Evolutionary conservation across 257 asterid species (phyloP).

Genomic region (Solanum appendiculatum): DNA sequence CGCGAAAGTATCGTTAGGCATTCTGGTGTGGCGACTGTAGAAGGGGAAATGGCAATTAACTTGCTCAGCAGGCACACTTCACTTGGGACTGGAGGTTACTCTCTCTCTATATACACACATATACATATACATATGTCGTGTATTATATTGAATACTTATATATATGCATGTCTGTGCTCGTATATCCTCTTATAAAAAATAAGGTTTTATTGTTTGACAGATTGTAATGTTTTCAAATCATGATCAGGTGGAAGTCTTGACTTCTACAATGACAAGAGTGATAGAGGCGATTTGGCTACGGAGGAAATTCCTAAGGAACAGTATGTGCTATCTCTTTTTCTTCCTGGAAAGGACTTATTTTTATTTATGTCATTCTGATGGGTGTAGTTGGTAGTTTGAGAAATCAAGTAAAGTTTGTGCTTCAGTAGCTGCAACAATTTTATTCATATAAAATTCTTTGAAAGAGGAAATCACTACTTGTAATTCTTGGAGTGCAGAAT

Average conservation of each 20-base stretch:
- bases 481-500: neutral
- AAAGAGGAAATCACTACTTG: neutral
- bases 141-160: neutral
- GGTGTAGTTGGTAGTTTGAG: neutral
- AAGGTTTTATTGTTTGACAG: neutral
- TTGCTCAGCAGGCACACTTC: constrained; percentile 1
- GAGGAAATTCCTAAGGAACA: neutral
- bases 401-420: neutral
- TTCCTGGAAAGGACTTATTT: neutral
- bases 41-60: neutral
- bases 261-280: neutral
- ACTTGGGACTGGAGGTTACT: neutral
- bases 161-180: neutral
- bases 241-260: neutral
- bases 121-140: too few relatives aligned
- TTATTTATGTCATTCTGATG: neutral
- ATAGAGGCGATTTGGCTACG: neutral
- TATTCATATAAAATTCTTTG: neutral
- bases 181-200: neutral
- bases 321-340: neutral
- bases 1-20: neutral
- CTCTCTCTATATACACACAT: neutral
- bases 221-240: neutral
- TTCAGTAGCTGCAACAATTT: neutral
- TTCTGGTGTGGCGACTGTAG: neutral